These are phyloP conservation scores for Exophiala sp. DNA, from an alignment of 2,329 filamentous ascomycete species.

Conservation along the genomic window DNA sequence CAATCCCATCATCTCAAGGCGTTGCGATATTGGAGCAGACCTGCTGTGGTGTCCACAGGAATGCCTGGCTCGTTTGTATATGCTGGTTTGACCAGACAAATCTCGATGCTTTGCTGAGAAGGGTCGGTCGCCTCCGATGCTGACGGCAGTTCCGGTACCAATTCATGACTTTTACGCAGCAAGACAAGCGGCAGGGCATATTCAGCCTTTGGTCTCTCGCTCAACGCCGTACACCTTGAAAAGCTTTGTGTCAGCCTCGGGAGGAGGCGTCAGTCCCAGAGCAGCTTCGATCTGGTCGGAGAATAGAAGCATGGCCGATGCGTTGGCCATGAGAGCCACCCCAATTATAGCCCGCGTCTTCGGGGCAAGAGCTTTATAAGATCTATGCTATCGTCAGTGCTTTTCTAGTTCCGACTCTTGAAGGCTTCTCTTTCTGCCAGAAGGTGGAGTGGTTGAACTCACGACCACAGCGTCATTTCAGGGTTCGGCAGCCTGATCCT, in stretches of 20 bases:
- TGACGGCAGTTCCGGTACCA: too few species aligned
- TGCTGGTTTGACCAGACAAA: too few species aligned
- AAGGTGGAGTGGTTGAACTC: conserved; percentile 6
- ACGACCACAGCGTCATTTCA: conserved; percentile 26
- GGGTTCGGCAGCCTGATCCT: neutral
- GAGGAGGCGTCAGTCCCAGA: conserved; percentile 21
- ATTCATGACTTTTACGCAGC: too few species aligned
- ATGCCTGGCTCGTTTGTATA: too few species aligned
- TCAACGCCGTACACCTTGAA: conserved; percentile 18
- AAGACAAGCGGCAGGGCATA: too few species aligned
- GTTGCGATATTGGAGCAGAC: too few species aligned
- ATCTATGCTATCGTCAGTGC: conserved; percentile 15
- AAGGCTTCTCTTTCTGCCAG: too few species aligned
- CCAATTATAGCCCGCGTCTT: conserved; percentile 27
- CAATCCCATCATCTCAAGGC: too few species aligned
- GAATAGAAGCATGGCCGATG: conserved; percentile 24
- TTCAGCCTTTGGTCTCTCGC: conserved; percentile 16
- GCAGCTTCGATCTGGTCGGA: conserved; percentile 27
- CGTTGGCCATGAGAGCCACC: conserved; percentile 26
- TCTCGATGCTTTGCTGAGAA: too few species aligned
- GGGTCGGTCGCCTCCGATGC: too few species aligned
- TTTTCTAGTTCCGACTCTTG: too few species aligned
- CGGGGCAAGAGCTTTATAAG: conserved; percentile 26
- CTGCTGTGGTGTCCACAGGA: too few species aligned
- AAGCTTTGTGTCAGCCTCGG: conserved; percentile 15